phyloP scores from a whole-genome alignment of 805 yeast genomes.

The Ogataea polymorpha region DNA sequence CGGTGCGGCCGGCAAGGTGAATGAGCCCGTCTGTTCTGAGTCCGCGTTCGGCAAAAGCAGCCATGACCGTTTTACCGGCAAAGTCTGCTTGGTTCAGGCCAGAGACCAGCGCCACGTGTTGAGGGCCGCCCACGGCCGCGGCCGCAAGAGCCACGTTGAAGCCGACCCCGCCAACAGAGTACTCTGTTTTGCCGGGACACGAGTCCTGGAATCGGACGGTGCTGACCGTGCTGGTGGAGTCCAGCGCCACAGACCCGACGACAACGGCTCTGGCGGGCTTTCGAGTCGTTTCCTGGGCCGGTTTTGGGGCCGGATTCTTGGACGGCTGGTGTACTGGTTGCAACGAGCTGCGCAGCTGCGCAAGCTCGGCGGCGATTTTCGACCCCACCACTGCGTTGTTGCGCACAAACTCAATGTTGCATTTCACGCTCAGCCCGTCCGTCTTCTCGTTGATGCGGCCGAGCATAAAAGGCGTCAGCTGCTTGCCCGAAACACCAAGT shows the following conservation, averaged over 20 bases:
- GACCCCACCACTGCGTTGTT: slow-evolving; percentile 73
- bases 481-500: slow-evolving; percentile 62
- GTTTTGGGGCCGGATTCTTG: too few species aligned
- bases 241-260: slow-evolving; percentile 77
- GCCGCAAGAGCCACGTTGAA: slow-evolving; percentile 73
- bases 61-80: slow-evolving; percentile 43
- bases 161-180: slow-evolving; percentile 82
- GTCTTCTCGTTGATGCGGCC: slow-evolving; percentile 64
- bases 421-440: slow-evolving; percentile 62
- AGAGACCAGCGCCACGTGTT: slow-evolving; percentile 45
- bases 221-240: slow-evolving; percentile 53
- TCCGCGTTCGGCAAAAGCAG: slow-evolving; percentile 26
- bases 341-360: slow-evolving; percentile 1
- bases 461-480: slow-evolving; percentile 74
- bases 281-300: background rate
- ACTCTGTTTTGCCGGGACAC: slow-evolving; percentile 59
- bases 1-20: slow-evolving; percentile 39
- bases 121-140: slow-evolving; percentile 27
- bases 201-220: slow-evolving; percentile 52
- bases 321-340: background rate
- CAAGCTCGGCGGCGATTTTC: slow-evolving; percentile 56
- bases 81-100: slow-evolving; percentile 55
- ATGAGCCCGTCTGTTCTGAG: slow-evolving; percentile 41
- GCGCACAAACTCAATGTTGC: slow-evolving; percentile 72
- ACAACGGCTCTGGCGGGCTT: slow-evolving; percentile 36